Evolutionary conservation across 805 yeast species (phyloP), one percentile per base, ranked within the genome.

Genomic region (Yarrowia hollandica): DNA sequence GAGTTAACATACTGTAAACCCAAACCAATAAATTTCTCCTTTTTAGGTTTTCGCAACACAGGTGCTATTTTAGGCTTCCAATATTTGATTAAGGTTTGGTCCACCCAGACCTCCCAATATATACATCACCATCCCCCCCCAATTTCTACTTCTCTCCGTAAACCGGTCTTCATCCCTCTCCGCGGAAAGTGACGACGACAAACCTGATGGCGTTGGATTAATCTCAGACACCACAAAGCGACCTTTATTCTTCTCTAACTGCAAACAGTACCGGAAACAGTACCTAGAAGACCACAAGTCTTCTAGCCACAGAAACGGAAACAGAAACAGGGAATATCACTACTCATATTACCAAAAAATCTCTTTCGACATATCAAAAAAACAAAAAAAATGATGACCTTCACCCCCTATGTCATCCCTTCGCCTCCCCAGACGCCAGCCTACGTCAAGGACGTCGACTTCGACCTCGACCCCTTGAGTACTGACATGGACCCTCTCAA

Each of bases 71-170:
- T 30, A 30, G 14, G 16, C 34, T 30, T 30, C 16, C 34, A 30
- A n/a, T 30, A 15, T 30, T 4, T n/a, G n/a, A n/a, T n/a, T 11
- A 30, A 5, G n/a, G 15, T 30, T 30, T 30, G 10, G 34, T 26
- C 34, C n/a, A n/a, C 16, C 34, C 34, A 30, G 34, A 30, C 39
- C 22, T 31, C 54, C 55, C 38, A 31, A 48, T 48, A 48, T 48
- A 48, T 48, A 48, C 55, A 48, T 68, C 71, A 35, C 41, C 60
- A 5, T 55, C 33, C 11, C 61, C 64, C 46, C 9, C 55, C 30
- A 10, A 46, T 14, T 9, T 22, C 21, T 22, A 22, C n/a, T 12
- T 48, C 31, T 48, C 16, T 22, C 55, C 35, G 22, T 33, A 48
- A 44, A 31, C 55, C 44, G 39, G 55, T 48, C 55, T 48, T 48